Percentiles rank a stretch among this genome's conserved stretches.
Evolutionary conservation across 345 rosid genomes (phyloP).

Genomic region (Psidium friedrichsthalianum): DNA sequence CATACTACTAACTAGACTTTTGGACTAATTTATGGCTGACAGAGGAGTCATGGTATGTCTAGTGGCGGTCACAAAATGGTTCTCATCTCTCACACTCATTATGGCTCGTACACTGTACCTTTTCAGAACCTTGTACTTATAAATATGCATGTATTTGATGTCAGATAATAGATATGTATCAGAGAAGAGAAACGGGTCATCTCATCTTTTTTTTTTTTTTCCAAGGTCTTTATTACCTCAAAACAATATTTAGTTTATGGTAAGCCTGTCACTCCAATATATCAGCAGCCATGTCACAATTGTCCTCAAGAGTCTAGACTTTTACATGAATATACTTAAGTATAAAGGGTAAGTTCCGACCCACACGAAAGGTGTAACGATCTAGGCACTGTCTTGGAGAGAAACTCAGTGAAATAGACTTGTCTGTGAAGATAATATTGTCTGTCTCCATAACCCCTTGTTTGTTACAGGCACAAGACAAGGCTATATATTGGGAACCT

Average conservation of each 20-base stretch:
- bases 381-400: too few species aligned
- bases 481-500: conserved; percentile 70
- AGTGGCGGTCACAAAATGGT: not conserved
- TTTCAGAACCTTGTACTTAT: not conserved
- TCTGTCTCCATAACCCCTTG: not conserved
- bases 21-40: not conserved
- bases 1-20: not conserved
- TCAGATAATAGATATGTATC: not conserved
- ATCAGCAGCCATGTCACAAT: not conserved
- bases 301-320: not conserved
- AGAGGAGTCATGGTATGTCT: not conserved
- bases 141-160: not conserved
- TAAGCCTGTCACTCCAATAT: not conserved
- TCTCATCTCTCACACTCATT: not conserved
- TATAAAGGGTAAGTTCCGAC: too few species aligned
- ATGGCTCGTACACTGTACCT: not conserved
- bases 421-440: not conserved
- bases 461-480: conserved; percentile 62
- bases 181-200: not conserved
- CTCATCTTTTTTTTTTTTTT: not conserved
- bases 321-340: not conserved
- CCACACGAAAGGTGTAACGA: too few species aligned
- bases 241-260: not conserved
- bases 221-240: not conserved
- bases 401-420: too few species aligned